These are phyloP conservation scores for Iberis amara DNA, from an alignment of 441 rosid species.

Conservation along the genomic window DNA sequence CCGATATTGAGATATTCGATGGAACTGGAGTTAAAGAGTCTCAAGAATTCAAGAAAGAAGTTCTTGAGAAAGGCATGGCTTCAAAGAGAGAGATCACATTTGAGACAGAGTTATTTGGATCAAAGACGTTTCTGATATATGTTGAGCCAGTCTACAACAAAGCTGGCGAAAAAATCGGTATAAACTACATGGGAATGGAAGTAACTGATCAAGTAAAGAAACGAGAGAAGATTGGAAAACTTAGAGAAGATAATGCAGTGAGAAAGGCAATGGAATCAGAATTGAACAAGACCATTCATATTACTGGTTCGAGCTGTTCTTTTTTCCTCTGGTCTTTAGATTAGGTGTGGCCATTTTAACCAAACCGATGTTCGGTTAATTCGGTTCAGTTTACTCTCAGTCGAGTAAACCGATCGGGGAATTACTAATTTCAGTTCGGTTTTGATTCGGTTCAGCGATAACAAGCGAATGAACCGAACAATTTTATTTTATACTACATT, in stretches of 20 bases:
- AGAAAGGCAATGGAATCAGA: slow-evolving; percentile 96
- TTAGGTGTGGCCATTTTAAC: too few relatives aligned
- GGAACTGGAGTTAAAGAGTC: slow-evolving; percentile 94
- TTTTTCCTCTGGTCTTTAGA: too few relatives aligned
- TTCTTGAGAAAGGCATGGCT: slow-evolving; percentile 74
- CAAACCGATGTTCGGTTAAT: too few relatives aligned
- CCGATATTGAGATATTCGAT: slow-evolving; percentile 79
- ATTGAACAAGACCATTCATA: slow-evolving; percentile 86
- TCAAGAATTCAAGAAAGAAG: slow-evolving; percentile 88
- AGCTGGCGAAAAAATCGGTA: slow-evolving; percentile 78
- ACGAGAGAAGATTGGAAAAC: slow-evolving; percentile 78
- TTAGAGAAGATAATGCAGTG: slow-evolving; percentile 92
- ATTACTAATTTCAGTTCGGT: too few relatives aligned
- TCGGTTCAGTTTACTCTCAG: too few relatives aligned
- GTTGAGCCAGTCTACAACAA: slow-evolving; percentile 95
- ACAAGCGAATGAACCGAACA: too few relatives aligned
- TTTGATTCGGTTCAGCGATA: too few relatives aligned
- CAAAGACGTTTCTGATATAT: slow-evolving; percentile 78
- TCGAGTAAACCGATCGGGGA: too few relatives aligned
- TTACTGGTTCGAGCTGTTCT: slow-evolving; percentile 53
- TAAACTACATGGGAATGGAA: slow-evolving; percentile 97
- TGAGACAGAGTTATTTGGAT: slow-evolving; percentile 77
- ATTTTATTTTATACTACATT: too few relatives aligned
- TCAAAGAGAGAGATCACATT: slow-evolving; percentile 92
- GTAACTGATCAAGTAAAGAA: slow-evolving; percentile 89